A percentile compares a stretch with the other conserved stretches of the same genome.
phyloP scores from a whole-genome alignment of 768 basidiomycete genomes.

The Kwoniella sp. region DNA sequence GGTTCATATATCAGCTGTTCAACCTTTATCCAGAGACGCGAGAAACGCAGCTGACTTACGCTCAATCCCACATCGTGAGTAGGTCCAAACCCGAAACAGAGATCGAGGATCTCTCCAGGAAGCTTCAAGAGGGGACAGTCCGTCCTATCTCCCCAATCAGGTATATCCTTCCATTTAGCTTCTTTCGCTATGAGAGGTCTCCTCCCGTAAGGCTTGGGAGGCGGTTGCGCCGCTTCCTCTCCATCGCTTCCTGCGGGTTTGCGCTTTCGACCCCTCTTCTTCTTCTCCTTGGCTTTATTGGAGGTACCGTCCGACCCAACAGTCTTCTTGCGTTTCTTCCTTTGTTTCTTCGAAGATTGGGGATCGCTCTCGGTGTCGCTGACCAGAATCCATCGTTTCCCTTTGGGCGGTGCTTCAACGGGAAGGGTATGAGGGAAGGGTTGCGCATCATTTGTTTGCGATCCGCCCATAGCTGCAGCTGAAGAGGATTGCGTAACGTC shows the following conservation, averaged over 20 bases:
- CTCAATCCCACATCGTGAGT: conserved; percentile 12
- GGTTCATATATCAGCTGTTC: background rate
- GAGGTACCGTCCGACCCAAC: no score
- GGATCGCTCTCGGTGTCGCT: background rate
- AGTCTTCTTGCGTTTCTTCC: background rate
- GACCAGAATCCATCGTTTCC: conserved; percentile 1
- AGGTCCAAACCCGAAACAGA: conserved; percentile 17
- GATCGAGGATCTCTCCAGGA: conserved; percentile 26
- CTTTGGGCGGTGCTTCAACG: background rate
- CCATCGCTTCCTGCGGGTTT: background rate
- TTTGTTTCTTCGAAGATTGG: background rate
- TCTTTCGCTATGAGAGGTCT: background rate
- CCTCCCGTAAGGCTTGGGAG: background rate
- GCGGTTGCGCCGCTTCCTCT: background rate
- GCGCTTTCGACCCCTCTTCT: background rate
- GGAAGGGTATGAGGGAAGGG: background rate
- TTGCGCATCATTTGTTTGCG: background rate
- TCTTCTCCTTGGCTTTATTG: background rate
- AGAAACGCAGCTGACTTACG: conserved; percentile 5
- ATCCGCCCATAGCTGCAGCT: background rate
- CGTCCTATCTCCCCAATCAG: conserved; percentile 23
- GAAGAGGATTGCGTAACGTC: background rate
- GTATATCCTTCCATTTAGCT: conserved; percentile 28
- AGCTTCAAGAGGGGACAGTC: conserved; percentile 29
- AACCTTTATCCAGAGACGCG: no score